Evolutionary conservation across 352 stramenopile genomes (phyloP).

Genomic region (Phytophthora cactorum): DNA sequence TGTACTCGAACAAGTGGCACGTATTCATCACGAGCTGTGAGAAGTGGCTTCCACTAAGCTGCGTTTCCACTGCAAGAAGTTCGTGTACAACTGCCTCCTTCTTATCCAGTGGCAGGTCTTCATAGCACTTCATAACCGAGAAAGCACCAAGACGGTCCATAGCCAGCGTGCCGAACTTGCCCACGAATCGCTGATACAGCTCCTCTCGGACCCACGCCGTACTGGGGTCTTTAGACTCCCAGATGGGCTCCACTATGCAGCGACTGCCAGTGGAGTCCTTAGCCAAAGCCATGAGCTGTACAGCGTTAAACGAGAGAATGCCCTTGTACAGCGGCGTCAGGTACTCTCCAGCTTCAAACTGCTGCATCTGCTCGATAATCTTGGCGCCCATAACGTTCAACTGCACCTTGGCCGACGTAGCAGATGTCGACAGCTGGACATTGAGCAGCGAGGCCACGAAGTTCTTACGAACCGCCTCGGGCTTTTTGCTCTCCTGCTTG

Average conservation of each 20-base stretch:
- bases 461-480: slow-evolving; percentile 64
- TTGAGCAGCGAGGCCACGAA: slow-evolving; percentile 70
- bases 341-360: slow-evolving; percentile 62
- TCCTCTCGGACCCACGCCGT: slow-evolving; percentile 67
- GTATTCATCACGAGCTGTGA: slow-evolving; percentile 85
- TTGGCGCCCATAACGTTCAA: slow-evolving; percentile 83
- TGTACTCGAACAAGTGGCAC: slow-evolving; percentile 82
- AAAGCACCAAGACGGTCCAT: slow-evolving; percentile 81
- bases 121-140: slow-evolving; percentile 86
- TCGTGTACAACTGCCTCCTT: slow-evolving; percentile 79
- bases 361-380: slow-evolving; percentile 73
- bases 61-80: slow-evolving; percentile 68
- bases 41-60: slow-evolving; percentile 82
- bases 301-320: slow-evolving; percentile 68
- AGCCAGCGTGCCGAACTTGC: slow-evolving; percentile 71
- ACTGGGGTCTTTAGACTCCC: slow-evolving; percentile 64
- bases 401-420: slow-evolving; percentile 60
- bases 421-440: slow-evolving; percentile 68
- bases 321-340: slow-evolving; percentile 62
- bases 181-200: slow-evolving; percentile 73
- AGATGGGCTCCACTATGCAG: slow-evolving; percentile 81
- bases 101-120: slow-evolving; percentile 58
- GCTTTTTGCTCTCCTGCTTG: slow-evolving; percentile 86
- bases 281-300: slow-evolving; percentile 73
- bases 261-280: slow-evolving; percentile 84